These are phyloP conservation scores for Azolla pinnata DNA, from an alignment of 75 land plant species.

Conservation along the genomic window DNA sequence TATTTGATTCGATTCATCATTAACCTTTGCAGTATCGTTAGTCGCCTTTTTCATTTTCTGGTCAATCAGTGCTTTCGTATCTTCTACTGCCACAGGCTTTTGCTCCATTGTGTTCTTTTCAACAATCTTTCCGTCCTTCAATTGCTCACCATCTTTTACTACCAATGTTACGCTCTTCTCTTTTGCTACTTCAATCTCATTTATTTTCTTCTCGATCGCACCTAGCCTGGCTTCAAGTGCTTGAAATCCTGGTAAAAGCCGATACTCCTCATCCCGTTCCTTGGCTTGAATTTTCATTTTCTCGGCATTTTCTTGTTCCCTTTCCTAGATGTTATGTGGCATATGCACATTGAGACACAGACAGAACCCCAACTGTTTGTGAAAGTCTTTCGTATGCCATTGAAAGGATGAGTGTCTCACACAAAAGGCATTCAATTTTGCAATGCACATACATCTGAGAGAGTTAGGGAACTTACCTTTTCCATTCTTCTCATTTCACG, in stretches of 20 bases:
- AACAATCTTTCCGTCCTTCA: too few species aligned
- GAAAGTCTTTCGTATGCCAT: too few species aligned
- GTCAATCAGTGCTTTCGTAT: too few species aligned
- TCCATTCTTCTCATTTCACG: constrained; percentile 48
- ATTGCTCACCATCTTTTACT: too few species aligned
- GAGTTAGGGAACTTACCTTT: constrained; percentile 37
- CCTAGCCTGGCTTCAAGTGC: background rate
- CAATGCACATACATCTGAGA: background rate
- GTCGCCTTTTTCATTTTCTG: too few species aligned
- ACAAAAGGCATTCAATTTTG: background rate
- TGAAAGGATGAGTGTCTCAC: too few species aligned
- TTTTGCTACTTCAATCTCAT: background rate
- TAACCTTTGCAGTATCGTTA: too few species aligned
- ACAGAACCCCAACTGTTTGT: background rate
- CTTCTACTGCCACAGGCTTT: too few species aligned
- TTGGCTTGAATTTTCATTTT: background rate
- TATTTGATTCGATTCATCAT: too few species aligned
- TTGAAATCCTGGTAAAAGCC: background rate
- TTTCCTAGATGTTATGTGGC: background rate
- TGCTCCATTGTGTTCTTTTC: too few species aligned
- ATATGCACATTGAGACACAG: background rate
- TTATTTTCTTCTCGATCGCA: background rate
- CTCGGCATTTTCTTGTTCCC: background rate
- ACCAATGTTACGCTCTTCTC: too few species aligned
- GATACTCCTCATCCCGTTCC: background rate